Conservation (phyloP, 129 eudicot species). For the Solidago caesia region DNA sequence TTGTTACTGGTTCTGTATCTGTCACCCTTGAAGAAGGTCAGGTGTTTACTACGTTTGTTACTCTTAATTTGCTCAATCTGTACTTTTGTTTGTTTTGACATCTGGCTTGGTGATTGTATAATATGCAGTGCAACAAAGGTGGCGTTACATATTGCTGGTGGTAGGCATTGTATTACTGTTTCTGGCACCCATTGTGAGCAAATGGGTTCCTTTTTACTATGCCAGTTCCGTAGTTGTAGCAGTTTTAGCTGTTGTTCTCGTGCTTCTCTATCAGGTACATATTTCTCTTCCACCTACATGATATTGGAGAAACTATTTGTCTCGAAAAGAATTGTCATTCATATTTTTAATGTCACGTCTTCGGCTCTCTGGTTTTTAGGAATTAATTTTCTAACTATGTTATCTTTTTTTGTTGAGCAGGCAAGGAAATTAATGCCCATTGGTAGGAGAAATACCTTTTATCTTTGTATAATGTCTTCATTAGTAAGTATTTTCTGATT, state of each 20-base stretch:
- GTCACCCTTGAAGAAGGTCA: constrained; percentile 66
- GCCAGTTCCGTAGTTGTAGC: constrained; percentile 91
- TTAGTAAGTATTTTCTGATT: constrained; percentile 38
- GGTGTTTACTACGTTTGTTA: constrained; percentile 12
- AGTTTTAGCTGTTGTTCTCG: constrained; percentile 66
- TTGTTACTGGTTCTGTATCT: constrained; percentile 57
- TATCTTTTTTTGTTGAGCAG: constrained; percentile 32
- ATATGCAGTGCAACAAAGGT: constrained; percentile 67
- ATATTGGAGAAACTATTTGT: too few relatives aligned
- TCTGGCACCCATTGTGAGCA: constrained; percentile 77
- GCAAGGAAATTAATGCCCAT: constrained; percentile 79
- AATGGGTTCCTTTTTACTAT: constrained; percentile 92
- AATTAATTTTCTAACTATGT: background rate
- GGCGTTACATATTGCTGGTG: constrained; percentile 72
- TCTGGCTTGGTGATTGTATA: background rate
- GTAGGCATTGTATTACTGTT: constrained; percentile 54
- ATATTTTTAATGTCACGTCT: background rate
- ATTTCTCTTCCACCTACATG: constrained; percentile 9
- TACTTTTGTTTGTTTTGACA: constrained; percentile 3
- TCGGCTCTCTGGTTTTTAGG: background rate
- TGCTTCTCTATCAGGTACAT: constrained; percentile 86
- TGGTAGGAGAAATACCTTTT: constrained; percentile 70
- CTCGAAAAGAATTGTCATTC: background rate
- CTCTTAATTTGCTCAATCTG: background rate
- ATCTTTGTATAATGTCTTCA: constrained; percentile 56